Evolutionary conservation across 176 grass and related monocot species (phyloP).

Genomic region (Aegilops sharonensis): DNA sequence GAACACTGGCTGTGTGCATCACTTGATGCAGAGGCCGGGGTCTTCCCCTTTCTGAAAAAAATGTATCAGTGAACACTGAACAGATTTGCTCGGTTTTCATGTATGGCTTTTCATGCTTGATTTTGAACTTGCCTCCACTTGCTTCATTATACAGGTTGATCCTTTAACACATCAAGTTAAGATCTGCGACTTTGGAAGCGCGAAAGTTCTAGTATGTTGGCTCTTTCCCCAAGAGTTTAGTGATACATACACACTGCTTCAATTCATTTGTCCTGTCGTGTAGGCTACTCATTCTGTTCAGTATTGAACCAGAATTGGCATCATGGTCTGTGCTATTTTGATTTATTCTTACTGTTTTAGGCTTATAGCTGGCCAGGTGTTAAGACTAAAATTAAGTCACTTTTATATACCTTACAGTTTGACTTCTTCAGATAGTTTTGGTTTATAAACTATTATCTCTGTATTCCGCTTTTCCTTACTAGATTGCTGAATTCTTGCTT

Average conservation of each 20-base stretch:
- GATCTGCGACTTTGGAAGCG: slow-evolving; percentile 78
- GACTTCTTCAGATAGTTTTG: neutral
- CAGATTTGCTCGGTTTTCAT: neutral
- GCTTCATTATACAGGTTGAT: slow-evolving; percentile 46
- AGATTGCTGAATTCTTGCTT: neutral
- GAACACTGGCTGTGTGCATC: too few relatives aligned
- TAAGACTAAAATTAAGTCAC: slow-evolving; percentile 19
- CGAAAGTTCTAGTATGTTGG: slow-evolving; percentile 63
- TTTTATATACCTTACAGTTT: neutral
- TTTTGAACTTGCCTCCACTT: neutral
- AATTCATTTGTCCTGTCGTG: neutral
- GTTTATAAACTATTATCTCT: neutral
- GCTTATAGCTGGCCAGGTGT: neutral
- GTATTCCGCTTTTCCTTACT: neutral
- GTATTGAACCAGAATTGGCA: neutral
- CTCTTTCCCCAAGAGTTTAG: neutral
- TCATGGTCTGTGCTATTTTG: neutral
- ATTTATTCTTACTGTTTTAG: neutral
- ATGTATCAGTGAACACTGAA: neutral
- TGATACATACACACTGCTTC: neutral
- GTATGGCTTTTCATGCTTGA: neutral
- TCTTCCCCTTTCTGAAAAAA: too few relatives aligned
- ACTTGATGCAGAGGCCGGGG: too few relatives aligned
- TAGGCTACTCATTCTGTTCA: neutral
- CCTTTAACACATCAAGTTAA: slow-evolving; percentile 63